These are phyloP conservation scores for Colletotrichum kahawae DNA, from an alignment of 2,329 filamentous ascomycete genomes.

Conservation along the genomic window DNA sequence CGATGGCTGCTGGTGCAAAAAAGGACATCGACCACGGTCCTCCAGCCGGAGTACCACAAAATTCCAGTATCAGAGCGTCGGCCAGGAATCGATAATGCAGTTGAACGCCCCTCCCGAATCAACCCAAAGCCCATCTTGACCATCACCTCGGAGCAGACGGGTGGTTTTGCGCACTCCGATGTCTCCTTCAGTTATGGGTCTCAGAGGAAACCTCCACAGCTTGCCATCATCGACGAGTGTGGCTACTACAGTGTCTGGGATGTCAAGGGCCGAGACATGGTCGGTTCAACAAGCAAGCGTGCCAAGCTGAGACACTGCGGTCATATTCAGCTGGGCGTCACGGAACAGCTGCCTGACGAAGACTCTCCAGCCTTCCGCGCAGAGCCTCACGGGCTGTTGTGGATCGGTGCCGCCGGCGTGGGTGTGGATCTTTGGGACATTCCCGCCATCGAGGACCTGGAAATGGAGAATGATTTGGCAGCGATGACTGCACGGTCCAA, in stretches of 20 bases:
- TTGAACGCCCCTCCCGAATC: constrained; percentile 53
- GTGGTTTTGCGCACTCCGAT: constrained; percentile 63
- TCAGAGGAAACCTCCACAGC: constrained; percentile 56
- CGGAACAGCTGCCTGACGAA: constrained; percentile 35
- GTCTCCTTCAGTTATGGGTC: constrained; percentile 65
- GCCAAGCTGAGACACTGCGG: constrained; percentile 44
- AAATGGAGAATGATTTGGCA: background rate
- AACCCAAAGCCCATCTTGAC: constrained; percentile 59
- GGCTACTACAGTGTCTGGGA: constrained; percentile 75
- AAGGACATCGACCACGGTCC: constrained; percentile 53
- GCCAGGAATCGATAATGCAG: constrained; percentile 11
- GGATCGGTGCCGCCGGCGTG: constrained; percentile 37
- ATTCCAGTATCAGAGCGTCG: constrained; percentile 33
- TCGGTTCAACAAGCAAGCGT: constrained; percentile 36
- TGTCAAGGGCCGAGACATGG: constrained; percentile 43
- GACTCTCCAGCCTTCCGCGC: constrained; percentile 29
- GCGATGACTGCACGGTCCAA: constrained; percentile 12
- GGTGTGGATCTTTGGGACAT: constrained; percentile 28
- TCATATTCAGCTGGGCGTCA: constrained; percentile 45
- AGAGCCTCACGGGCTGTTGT: constrained; percentile 48
- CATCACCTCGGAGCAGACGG: constrained; percentile 57
- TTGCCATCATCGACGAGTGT: constrained; percentile 68
- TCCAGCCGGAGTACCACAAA: constrained; percentile 55
- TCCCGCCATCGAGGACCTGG: constrained; percentile 11
- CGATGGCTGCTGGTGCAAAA: constrained; percentile 62